These are phyloP conservation scores for Quercus lobata DNA, from an alignment of 331 rosid species.

Conservation along the genomic window DNA sequence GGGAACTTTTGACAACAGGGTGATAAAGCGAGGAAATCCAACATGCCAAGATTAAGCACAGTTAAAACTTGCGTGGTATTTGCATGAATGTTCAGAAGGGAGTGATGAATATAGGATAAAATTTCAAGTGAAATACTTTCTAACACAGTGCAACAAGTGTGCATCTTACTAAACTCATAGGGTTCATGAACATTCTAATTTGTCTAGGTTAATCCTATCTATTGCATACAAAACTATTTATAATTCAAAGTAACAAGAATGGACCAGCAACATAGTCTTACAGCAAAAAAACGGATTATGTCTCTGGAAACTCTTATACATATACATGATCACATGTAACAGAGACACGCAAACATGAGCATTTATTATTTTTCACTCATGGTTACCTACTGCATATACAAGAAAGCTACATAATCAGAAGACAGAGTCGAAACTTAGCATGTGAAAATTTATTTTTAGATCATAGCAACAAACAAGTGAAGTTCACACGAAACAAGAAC, in stretches of 20 bases:
- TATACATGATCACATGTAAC: neutral
- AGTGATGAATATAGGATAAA: neutral
- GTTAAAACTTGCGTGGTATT: neutral
- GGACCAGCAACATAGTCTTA: neutral
- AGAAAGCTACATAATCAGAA: slow-evolving; percentile 1
- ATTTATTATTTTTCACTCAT: neutral
- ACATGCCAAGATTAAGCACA: neutral
- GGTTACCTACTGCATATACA: neutral
- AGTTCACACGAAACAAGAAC: neutral
- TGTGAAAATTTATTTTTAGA: neutral
- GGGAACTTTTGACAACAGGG: neutral
- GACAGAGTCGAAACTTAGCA: neutral
- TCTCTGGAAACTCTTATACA: neutral
- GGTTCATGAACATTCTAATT: no score
- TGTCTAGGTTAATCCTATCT: no score
- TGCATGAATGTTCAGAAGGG: neutral
- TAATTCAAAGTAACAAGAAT: neutral
- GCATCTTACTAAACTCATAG: no score
- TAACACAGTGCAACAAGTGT: no score
- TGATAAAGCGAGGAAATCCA: neutral
- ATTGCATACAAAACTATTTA: no score
- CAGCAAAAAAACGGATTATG: neutral
- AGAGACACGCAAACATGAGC: neutral
- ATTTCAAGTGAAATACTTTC: no score
- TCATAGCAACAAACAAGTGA: neutral